A percentile compares a stretch with the other conserved stretches of the same genome.
These are phyloP conservation scores for Flaveria trinervia DNA, from an alignment of 129 eudicot species.

Conservation along the genomic window DNA sequence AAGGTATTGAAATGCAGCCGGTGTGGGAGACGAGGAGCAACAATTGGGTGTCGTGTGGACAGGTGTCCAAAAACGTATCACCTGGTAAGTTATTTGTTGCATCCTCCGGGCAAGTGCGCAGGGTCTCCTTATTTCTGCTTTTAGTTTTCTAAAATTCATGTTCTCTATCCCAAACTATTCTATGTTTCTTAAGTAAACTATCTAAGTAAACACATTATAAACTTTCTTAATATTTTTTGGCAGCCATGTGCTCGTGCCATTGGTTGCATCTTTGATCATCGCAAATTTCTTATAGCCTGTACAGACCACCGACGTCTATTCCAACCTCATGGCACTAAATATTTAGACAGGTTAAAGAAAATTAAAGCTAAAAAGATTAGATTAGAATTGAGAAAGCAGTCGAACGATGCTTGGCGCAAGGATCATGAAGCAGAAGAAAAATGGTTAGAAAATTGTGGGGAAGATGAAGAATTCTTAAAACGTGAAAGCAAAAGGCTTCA, in stretches of 20 bases:
- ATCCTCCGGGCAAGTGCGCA: not conserved
- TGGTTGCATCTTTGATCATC: constrained; percentile 92
- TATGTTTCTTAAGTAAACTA: not conserved
- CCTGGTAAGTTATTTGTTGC: constrained; percentile 55
- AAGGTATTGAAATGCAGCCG: constrained; percentile 86
- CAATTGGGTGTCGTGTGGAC: constrained; percentile 99
- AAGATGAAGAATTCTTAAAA: constrained; percentile 91
- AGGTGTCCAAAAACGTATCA: constrained; percentile 98
- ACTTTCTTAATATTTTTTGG: constrained; percentile 21
- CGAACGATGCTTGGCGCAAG: constrained; percentile 80
- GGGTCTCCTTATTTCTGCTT: constrained; percentile 3
- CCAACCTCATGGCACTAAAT: constrained; percentile 73
- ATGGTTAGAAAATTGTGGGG: constrained; percentile 97
- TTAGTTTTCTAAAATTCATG: not conserved
- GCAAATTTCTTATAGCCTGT: constrained; percentile 98
- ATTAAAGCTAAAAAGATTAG: constrained; percentile 74
- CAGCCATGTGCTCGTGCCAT: constrained; percentile 97
- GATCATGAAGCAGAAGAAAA: constrained; percentile 94
- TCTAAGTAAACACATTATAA: not conserved
- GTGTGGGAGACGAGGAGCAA: constrained; percentile 95
- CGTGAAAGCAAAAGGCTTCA: constrained; percentile 99
- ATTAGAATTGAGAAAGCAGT: constrained; percentile 71
- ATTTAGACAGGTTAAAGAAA: constrained; percentile 56
- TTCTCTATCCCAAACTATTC: not conserved
- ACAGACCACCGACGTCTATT: constrained; percentile 85